Evolutionary conservation across 2,329 filamentous ascomycete species (phyloP).

Genomic region (Clathrospora elynae): DNA sequence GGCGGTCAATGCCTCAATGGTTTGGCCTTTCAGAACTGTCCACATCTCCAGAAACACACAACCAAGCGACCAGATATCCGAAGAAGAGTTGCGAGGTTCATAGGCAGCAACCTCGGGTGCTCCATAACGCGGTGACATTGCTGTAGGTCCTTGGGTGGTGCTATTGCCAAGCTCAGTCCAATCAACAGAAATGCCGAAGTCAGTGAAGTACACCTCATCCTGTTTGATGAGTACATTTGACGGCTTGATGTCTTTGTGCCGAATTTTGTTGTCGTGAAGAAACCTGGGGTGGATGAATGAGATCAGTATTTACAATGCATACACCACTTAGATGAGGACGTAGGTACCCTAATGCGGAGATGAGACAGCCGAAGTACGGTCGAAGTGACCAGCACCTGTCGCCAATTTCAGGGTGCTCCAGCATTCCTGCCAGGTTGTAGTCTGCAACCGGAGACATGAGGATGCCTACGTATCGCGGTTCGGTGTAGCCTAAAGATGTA

Average conservation of each 20-base stretch:
- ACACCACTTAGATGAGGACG: no score
- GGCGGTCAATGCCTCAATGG: no score
- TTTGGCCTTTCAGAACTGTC: conserved; percentile 14
- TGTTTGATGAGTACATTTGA: conserved; percentile 21
- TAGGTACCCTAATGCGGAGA: conserved; percentile 14
- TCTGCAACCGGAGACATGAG: conserved; percentile 38
- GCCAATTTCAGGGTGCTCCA: conserved; percentile 7
- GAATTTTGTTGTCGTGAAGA: conserved; percentile 20
- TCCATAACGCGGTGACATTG: conserved; percentile 24
- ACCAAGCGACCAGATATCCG: conserved; percentile 32
- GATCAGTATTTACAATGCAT: no score
- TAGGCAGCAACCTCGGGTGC: conserved; percentile 27
- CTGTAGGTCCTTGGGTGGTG: conserved; percentile 16
- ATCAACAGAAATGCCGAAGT: conserved; percentile 24
- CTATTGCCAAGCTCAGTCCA: conserved; percentile 19
- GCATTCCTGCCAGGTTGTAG: conserved; percentile 21
- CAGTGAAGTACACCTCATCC: conserved; percentile 22
- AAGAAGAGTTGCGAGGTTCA: conserved; percentile 16
- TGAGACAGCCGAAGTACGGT: conserved; percentile 22
- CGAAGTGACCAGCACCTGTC: conserved; percentile 15
- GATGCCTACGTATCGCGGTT: conserved; percentile 34
- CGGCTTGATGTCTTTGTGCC: conserved; percentile 29
- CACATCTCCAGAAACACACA: conserved; percentile 29
- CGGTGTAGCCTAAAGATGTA: no score
- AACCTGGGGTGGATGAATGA: no score